Evolutionary conservation across 2,329 filamentous ascomycete genomes (phyloP), one percentile per base, ranked within the genome.

Genomic region (Calycina herbarum): DNA sequence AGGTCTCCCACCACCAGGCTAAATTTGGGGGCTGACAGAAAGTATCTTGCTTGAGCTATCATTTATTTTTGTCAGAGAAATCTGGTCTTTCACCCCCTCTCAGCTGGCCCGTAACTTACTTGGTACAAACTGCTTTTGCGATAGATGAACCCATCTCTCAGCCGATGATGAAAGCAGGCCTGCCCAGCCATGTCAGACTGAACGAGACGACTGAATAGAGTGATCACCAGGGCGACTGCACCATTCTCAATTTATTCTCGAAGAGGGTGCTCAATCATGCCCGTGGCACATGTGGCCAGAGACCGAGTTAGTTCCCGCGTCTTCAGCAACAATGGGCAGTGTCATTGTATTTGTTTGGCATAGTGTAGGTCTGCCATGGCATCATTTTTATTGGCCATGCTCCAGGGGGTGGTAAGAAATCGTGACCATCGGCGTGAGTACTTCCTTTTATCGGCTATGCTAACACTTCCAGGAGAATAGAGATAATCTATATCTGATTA

Each of bases 241-340:
- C 27, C 48, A 24, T 24, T 54, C 24, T 27, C 48, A 27, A 27
- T 54, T 27, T 54, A 15, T 54, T 54, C 20, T 54, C 48, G 48
- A 54, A 54, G 10, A 27, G 20, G 48, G 8, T 45, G 40, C 42
- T 20, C 42, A 20, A 48, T 48, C 20, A 24, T 24, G n/a, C 7
- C 7, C 13, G 48, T 54, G 10, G 4, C 48, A 54, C 48, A 54
- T 27, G 20, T 54, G 48, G 42, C n/a, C 48, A 54, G 48, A 24
- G 7, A 27, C 48, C 20, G 8, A 51, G 7, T 51, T 51, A 13
- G 48, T 27, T 24, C 48, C 48, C 48, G 48, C 7, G 7, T 24
- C 48, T 54, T 54, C 48, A 54, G 24, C 20, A 54, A 54, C 48
- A 54, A 54, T 54, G 48, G 38, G 8, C 48, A 54, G 45, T 60